Evolutionary conservation across 106 monocot genomes (phyloP), one percentile per base, ranked within the genome.

Genomic region (Platanthera zijinensis): DNA sequence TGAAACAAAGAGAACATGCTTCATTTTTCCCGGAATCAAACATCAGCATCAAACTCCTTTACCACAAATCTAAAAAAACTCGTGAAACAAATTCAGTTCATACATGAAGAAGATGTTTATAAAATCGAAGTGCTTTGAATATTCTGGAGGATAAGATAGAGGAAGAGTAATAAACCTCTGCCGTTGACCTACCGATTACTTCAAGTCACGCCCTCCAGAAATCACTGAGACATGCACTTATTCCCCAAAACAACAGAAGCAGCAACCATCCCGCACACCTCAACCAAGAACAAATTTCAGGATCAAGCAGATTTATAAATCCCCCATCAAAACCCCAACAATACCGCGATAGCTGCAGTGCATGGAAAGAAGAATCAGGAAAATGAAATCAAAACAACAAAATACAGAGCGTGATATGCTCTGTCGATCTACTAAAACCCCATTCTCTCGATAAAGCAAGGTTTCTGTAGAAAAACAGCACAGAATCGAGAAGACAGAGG

Each of bases 381-480:
- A 48, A 70, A 70, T n/a, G 8, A 46, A 2, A 70, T 70, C 48
- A 70, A 14, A 70, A 7, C 1, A 47, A 6, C 47, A 70, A 46
- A 67, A 48, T 6, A 6, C 48, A n/a, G 48, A 17, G 7, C 10
- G 17, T 7, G 47, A 3, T 15, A 5, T 48, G 47, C 46, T 48
- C 70, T 2, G 7, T 28, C 70, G 70, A 48, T n/a, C 70, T 70
- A 48, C 70, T n/a, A 70, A 70, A 70, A 48, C 70, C 17, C 48
- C 48, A 66, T 66, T 66, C 66, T 30, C 66, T 66, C 66, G 11
- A 21, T n/a, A 61, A 19, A 56, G 13, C 11, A 14, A 14, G 13
- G 17, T 12, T 14, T 56, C n/a, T 21, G 0, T 21, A 62, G 6
- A 62, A 62, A 62, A 66, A 30, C 39, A 39, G 3, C 66, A 66